Conservation (phyloP, 192 early-diverging fungal species). For the Chytriomyces sp. region DNA sequence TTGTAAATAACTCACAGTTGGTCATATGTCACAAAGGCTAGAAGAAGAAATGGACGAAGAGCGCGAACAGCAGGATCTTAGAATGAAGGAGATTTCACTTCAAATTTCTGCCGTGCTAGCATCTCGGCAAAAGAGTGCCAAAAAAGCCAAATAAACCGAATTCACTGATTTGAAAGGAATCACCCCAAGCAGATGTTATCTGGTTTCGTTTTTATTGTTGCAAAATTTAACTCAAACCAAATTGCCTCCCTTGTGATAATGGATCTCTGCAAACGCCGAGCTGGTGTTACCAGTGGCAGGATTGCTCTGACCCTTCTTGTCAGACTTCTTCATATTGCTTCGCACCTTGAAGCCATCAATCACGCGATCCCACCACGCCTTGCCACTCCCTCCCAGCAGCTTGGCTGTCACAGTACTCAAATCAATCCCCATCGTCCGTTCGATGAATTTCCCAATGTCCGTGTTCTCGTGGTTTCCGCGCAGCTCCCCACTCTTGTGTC, state of each 20-base stretch:
- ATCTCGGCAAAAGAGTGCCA: slow-evolving; percentile 12
- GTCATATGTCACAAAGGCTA: too few relatives aligned
- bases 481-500: slow-evolving; percentile 59
- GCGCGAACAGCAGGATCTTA: slow-evolving; percentile 37
- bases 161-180: not conserved
- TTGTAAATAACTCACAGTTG: not conserved
- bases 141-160: not conserved
- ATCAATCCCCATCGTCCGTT: slow-evolving; percentile 61
- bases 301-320: not conserved
- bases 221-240: not conserved
- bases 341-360: not conserved
- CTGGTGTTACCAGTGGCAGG: not conserved
- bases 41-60: slow-evolving; percentile 40
- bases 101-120: slow-evolving; percentile 41
- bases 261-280: not conserved
- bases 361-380: slow-evolving; percentile 10
- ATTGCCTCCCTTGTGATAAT: not conserved
- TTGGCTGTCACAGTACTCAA: slow-evolving; percentile 60
- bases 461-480: slow-evolving; percentile 88
- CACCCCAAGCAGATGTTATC: not conserved
- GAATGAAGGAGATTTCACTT: slow-evolving; percentile 53
- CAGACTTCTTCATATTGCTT: too few relatives aligned
- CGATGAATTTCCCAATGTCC: slow-evolving; percentile 77
- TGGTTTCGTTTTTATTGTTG: not conserved
- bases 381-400: slow-evolving; percentile 31